These are phyloP conservation scores for Schoenoplectus tabernaemontani DNA, from an alignment of 202 grass and related monocot genomes.

Conservation along the genomic window DNA sequence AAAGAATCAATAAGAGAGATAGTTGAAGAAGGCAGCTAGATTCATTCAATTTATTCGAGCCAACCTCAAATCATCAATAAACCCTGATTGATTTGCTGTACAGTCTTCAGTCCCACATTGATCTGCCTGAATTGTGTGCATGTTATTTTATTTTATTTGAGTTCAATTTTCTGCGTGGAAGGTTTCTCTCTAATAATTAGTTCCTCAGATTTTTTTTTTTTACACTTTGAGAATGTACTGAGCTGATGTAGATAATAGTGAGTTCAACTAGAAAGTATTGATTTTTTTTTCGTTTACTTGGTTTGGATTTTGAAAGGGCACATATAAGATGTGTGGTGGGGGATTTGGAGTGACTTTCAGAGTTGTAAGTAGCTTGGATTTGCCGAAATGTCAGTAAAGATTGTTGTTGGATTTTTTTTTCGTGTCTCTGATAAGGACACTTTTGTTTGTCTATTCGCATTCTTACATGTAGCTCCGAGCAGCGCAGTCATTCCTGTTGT, in stretches of 20 bases:
- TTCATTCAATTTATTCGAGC: neutral
- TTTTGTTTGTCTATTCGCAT: neutral
- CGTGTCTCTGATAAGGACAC: neutral
- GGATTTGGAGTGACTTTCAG: neutral
- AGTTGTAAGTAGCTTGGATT: neutral
- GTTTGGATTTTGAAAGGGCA: neutral
- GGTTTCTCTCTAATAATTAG: neutral
- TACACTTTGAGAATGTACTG: neutral
- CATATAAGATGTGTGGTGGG: neutral
- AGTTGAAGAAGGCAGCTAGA: slow-evolving; percentile 28
- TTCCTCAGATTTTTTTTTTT: neutral
- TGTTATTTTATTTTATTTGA: neutral
- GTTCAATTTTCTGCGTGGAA: neutral
- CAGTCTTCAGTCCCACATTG: neutral
- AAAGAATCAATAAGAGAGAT: slow-evolving; percentile 39
- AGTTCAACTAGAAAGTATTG: neutral
- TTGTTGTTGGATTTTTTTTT: neutral
- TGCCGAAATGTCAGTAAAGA: neutral
- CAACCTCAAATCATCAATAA: neutral
- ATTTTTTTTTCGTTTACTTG: neutral
- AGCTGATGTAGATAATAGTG: slow-evolving; percentile 8
- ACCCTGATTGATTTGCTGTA: neutral
- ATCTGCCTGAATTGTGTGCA: neutral
- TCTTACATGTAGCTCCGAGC: neutral
- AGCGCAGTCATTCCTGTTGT: too few species aligned